Conservation (phyloP, 257 asterid genomes). For the Craterostigma plantagineum region DNA sequence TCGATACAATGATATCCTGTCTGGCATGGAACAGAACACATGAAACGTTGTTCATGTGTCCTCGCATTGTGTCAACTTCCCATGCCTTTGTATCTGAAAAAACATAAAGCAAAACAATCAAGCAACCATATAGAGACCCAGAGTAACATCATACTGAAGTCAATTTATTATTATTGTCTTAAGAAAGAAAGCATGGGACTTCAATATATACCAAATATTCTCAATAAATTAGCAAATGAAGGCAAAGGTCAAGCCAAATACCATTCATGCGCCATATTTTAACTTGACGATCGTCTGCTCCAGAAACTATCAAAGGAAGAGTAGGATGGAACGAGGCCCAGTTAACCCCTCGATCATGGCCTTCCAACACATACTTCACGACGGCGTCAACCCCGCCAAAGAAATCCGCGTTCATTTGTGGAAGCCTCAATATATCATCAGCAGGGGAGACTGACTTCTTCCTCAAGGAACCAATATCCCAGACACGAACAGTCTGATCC, state of each 20-base stretch:
- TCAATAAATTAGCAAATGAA: too few species aligned
- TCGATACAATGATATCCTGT: slow-evolving; percentile 89
- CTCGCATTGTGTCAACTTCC: slow-evolving; percentile 99
- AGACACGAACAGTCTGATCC: slow-evolving; percentile 97
- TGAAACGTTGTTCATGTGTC: slow-evolving; percentile 95
- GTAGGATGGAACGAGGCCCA: slow-evolving; percentile 99
- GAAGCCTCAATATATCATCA: slow-evolving; percentile 69
- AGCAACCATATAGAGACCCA: not conserved
- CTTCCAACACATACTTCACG: slow-evolving; percentile 93
- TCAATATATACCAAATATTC: too few species aligned
- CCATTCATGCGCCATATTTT: slow-evolving; percentile 99
- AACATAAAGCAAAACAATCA: not conserved
- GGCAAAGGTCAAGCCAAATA: slow-evolving; percentile 11
- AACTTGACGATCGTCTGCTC: slow-evolving; percentile 98
- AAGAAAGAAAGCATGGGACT: not conserved
- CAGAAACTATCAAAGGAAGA: slow-evolving; percentile 94
- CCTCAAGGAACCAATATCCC: slow-evolving; percentile 94
- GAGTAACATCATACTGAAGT: not conserved
- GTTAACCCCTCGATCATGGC: slow-evolving; percentile 95
- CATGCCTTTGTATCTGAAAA: slow-evolving; percentile 90
- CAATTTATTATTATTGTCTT: not conserved
- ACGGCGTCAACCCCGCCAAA: slow-evolving; percentile 99
- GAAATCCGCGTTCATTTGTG: slow-evolving; percentile 89
- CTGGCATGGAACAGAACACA: slow-evolving; percentile 75
- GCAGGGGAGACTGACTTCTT: slow-evolving; percentile 91